Evolutionary conservation across 257 asterid genomes (phyloP).

Genomic region (Solanum pimpinellifolium): DNA sequence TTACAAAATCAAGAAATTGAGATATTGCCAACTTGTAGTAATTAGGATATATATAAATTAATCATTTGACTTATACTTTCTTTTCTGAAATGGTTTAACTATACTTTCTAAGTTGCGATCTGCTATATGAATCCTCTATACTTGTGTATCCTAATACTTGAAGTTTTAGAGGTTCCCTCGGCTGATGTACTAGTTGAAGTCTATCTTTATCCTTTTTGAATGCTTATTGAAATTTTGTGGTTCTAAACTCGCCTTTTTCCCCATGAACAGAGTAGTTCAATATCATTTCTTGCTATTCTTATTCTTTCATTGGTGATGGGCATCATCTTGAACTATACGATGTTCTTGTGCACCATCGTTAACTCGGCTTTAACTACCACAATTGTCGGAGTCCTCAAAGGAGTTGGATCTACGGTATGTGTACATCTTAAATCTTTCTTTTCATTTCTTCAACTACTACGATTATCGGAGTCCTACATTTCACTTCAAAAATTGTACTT

Average conservation of each 20-base stretch:
- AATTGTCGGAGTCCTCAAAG: conserved; percentile 96
- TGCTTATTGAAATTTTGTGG: background rate
- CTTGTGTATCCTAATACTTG: background rate
- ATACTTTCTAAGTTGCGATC: background rate
- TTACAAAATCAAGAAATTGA: background rate
- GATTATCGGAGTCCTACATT: background rate
- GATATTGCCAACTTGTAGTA: background rate
- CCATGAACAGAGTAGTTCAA: conserved; percentile 53
- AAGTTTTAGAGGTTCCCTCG: background rate
- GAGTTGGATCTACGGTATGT: conserved; percentile 91
- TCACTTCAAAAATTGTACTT: background rate
- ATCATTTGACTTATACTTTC: background rate
- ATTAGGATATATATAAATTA: background rate
- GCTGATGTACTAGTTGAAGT: background rate
- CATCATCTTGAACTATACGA: conserved; percentile 87
- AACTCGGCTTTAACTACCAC: conserved; percentile 97
- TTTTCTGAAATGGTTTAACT: background rate
- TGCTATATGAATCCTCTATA: background rate
- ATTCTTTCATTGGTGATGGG: conserved; percentile 90
- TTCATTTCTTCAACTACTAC: background rate
- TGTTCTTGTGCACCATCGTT: conserved; percentile 93
- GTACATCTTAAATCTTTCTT: background rate
- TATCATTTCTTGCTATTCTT: conserved; percentile 49
- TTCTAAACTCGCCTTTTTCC: background rate
- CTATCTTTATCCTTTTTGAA: background rate